These are phyloP conservation scores for Fusarium illudens DNA, from an alignment of 2,329 filamentous ascomycete species.

Conservation along the genomic window DNA sequence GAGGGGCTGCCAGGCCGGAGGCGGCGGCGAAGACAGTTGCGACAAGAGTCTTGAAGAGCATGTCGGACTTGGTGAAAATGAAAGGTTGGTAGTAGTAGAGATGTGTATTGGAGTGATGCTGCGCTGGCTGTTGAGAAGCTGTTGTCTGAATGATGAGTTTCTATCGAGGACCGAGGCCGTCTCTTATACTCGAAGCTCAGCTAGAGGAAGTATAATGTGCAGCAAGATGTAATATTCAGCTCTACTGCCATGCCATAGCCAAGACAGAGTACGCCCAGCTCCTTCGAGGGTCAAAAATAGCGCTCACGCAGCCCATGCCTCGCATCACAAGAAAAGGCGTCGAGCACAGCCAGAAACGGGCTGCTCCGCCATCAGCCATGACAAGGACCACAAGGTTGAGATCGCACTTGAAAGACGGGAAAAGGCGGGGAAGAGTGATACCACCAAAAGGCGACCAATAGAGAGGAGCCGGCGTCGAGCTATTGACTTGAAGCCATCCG, in stretches of 20 bases:
- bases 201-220: background rate
- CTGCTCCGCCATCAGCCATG: slow-evolving; percentile 10
- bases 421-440: slow-evolving; percentile 5
- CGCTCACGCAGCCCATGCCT: background rate
- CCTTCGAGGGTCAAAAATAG: slow-evolving; percentile 12
- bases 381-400: background rate
- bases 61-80: slow-evolving; percentile 9
- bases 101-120: background rate
- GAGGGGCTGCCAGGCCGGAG: slow-evolving; percentile 31
- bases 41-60: slow-evolving; percentile 38
- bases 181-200: slow-evolving; percentile 6
- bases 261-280: background rate
- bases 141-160: background rate
- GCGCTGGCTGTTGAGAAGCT: background rate
- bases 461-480: background rate
- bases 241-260: background rate
- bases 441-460: background rate
- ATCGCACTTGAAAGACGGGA: background rate
- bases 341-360: slow-evolving; percentile 5
- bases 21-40: slow-evolving; percentile 28
- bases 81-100: background rate
- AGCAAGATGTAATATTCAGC: background rate
- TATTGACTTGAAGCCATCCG: background rate
- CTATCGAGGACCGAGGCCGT: background rate
- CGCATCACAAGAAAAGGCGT: background rate